A percentile compares a stretch with the other conserved stretches of the same genome.
These are phyloP conservation scores for Elsinoe necatrix DNA, from an alignment of 2,329 filamentous ascomycete species.

Conservation along the genomic window DNA sequence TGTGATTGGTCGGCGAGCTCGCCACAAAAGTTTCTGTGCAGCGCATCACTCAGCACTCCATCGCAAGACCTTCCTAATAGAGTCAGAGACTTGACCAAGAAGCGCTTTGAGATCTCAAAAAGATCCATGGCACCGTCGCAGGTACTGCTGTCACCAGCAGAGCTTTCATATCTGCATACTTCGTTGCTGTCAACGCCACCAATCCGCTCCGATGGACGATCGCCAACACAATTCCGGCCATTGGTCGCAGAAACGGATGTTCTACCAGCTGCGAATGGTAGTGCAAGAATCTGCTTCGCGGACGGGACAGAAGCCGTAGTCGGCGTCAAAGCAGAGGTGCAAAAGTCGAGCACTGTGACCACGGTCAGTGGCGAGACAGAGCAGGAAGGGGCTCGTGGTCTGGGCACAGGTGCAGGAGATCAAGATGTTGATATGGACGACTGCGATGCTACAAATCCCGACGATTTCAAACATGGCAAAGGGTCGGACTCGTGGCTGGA, in stretches of 20 bases:
- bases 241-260: constrained; percentile 85
- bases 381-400: constrained; percentile 19
- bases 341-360: constrained; percentile 49
- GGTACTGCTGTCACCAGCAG: constrained; percentile 80
- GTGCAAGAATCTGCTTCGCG: constrained; percentile 84
- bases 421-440: constrained; percentile 37
- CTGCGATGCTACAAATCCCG: constrained; percentile 29
- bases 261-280: constrained; percentile 81
- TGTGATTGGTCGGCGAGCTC: constrained; percentile 1
- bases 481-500: constrained; percentile 71
- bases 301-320: constrained; percentile 95
- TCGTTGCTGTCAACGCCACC: constrained; percentile 75
- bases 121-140: constrained; percentile 52
- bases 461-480: constrained; percentile 25
- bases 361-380: constrained; percentile 21
- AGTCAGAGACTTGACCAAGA: not conserved
- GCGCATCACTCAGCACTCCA: not conserved
- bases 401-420: constrained; percentile 23
- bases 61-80: not conserved
- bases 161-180: constrained; percentile 88
- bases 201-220: constrained; percentile 79
- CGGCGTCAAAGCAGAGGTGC: constrained; percentile 90
- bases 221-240: constrained; percentile 78
- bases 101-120: not conserved
- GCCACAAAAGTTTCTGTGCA: not conserved